Conservation (phyloP, 495 filamentous ascomycete genomes). For the Neohortaea acidophila region DNA sequence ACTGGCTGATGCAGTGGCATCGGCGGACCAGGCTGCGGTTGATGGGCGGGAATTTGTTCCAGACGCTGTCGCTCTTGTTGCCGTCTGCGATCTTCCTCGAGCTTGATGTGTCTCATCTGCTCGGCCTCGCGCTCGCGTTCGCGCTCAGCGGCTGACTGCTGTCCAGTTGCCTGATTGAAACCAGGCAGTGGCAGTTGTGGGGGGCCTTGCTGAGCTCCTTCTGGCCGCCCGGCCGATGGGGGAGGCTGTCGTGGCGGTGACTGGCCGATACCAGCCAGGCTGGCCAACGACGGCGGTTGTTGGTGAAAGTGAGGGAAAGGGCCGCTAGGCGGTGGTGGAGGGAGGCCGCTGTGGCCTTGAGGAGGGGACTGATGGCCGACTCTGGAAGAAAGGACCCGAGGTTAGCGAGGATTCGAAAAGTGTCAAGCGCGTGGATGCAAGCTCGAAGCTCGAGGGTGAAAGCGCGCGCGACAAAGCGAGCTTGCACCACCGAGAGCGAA, state of each 20-base stretch:
- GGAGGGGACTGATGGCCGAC: conserved; percentile 11
- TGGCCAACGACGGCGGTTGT: conserved; percentile 13
- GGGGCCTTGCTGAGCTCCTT: conserved; percentile 4
- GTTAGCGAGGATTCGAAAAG: neutral
- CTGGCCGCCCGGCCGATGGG: neutral
- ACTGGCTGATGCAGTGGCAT: conserved; percentile 81
- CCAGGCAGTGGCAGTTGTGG: conserved; percentile 13
- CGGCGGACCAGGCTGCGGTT: conserved; percentile 59
- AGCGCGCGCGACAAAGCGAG: neutral
- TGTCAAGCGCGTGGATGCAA: neutral
- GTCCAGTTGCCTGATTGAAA: conserved; percentile 14
- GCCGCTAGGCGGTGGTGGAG: conserved; percentile 11
- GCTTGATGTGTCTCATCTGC: conserved; percentile 22
- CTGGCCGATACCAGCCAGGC: conserved; percentile 13
- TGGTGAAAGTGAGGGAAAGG: conserved; percentile 16
- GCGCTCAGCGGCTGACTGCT: conserved; percentile 4
- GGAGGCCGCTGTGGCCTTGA: conserved; percentile 4
- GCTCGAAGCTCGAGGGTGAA: neutral
- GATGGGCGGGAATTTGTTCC: conserved; percentile 47
- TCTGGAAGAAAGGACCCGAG: conserved; percentile 3
- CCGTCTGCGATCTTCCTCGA: conserved; percentile 49
- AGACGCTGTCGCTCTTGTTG: conserved; percentile 38
- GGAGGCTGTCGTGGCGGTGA: conserved; percentile 13
- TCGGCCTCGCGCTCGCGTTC: conserved; percentile 16
- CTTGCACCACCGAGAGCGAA: neutral